Evolutionary conservation across 2,329 filamentous ascomycete genomes (phyloP), one percentile per base, ranked within the genome.

Genomic region (Aspergillus sp.): DNA sequence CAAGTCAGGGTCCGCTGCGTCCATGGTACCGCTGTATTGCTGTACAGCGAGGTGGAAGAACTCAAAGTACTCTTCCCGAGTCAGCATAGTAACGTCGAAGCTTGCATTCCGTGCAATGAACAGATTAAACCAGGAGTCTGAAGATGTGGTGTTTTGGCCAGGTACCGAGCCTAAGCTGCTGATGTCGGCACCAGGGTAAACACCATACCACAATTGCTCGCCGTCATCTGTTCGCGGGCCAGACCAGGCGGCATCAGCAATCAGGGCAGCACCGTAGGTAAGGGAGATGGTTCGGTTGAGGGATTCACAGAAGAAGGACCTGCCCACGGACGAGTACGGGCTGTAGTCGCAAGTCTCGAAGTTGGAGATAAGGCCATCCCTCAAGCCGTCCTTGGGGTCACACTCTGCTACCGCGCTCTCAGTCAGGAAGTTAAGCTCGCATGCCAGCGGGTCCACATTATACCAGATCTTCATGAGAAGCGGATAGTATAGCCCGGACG

Each of bases 121-220:
- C 3, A 59, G 52, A 21, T 51, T 50, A 15, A 59, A 59, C 57
- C 57, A 59, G 11, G 43, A 27, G 17, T 56, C 53, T 14, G 33
- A 17, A 5, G 27, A 12, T 14, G 41, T 49, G 19, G 14, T 45
- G 17, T 31, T 47, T 8, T n/a, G 15, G 27, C 23, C 52, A 4
- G 46, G 44, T 7, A 27, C 37, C 23, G 31, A 40, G 19, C 51
- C 52, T 15, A 31, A 31, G n/a, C 31, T 44, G 33, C 52, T 52
- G 15, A 61, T 55, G 24, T 61, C 47, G 6, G 59, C 46, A 2
- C 59, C 59, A 0, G 55, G 59, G 31, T 58, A 58, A 40, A 52
- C 43, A 8, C 59, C 73, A 17, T 76, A 77, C 68, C 77, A 80
- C 1, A 76, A 71, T 59, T 78, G 76, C 8, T 84, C 63, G 61